Evolutionary conservation across 2,329 filamentous ascomycete genomes (phyloP).

Genomic region (Scytalidium lignicola): DNA sequence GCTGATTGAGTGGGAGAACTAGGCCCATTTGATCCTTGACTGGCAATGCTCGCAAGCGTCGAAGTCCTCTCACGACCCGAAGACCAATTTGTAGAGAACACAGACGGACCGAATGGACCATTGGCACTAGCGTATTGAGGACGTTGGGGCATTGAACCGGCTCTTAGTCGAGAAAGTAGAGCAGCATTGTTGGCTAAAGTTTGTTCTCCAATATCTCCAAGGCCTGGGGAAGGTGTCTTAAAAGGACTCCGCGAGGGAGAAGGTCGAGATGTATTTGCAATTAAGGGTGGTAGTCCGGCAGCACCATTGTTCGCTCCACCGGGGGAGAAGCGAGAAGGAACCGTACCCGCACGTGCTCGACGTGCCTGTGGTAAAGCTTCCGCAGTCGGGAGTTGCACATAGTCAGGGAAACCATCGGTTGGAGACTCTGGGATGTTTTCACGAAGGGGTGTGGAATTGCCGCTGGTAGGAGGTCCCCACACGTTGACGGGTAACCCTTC

Average conservation of each 20-base stretch:
- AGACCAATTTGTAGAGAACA: slow-evolving; percentile 86
- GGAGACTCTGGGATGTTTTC: slow-evolving; percentile 98
- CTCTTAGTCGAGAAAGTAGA: slow-evolving; percentile 77
- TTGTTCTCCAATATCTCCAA: slow-evolving; percentile 40
- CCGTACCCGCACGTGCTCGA: slow-evolving; percentile 84
- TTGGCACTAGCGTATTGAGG: slow-evolving; percentile 57
- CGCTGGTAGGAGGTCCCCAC: slow-evolving; percentile 95
- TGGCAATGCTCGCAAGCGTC: slow-evolving; percentile 76
- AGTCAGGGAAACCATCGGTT: slow-evolving; percentile 91
- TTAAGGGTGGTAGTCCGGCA: slow-evolving; percentile 43
- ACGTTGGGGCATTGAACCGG: slow-evolving; percentile 90
- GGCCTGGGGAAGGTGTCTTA: slow-evolving; percentile 58
- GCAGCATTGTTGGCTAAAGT: slow-evolving; percentile 57
- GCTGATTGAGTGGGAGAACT: slow-evolving; percentile 82
- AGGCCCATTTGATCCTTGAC: slow-evolving; percentile 84
- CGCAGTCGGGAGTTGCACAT: slow-evolving; percentile 66
- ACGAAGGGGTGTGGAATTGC: slow-evolving; percentile 90
- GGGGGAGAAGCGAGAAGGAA: slow-evolving; percentile 90
- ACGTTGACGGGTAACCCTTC: slow-evolving; percentile 75
- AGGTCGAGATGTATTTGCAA: slow-evolving; percentile 75
- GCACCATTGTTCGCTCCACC: slow-evolving; percentile 57
- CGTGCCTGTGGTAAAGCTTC: slow-evolving; percentile 64
- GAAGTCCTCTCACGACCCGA: slow-evolving; percentile 75
- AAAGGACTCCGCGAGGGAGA: slow-evolving; percentile 87
- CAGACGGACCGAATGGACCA: slow-evolving; percentile 77